Evolutionary conservation across 73 alveolate genomes (phyloP).

Genomic region (Paramecium primaurelia): DNA sequence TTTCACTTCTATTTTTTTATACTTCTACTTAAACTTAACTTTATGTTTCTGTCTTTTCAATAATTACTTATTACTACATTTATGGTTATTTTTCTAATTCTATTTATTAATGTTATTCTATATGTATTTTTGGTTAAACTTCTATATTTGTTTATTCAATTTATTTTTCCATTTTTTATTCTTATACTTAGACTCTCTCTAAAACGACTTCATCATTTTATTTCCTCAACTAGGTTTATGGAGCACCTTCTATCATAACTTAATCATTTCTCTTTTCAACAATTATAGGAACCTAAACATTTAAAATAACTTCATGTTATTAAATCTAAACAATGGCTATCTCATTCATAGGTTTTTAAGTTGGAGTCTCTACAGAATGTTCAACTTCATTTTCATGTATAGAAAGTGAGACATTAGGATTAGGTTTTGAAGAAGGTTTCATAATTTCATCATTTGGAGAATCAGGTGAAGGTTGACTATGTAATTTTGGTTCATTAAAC

Average conservation of each 20-base stretch:
- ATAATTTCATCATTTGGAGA: neutral
- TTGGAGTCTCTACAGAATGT: neutral
- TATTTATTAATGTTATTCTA: neutral
- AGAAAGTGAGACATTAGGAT: neutral
- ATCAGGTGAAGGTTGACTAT: neutral
- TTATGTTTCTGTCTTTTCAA: neutral
- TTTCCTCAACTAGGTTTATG: neutral
- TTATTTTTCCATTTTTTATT: neutral
- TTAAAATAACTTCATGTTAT: neutral
- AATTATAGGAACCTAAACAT: neutral
- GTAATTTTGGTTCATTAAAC: neutral
- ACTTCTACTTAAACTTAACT: neutral
- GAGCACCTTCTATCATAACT: neutral
- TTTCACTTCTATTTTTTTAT: neutral
- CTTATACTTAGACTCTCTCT: neutral
- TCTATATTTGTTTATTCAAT: neutral
- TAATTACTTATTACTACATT: neutral
- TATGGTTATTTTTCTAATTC: neutral
- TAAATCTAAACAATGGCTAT: neutral
- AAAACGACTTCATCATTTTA: neutral
- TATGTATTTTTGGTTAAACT: neutral
- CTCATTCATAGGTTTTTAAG: neutral
- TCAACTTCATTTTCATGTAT: neutral
- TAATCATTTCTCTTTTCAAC: neutral
- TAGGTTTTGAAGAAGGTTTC: neutral